Conservation (phyloP, 257 asterid species). For the Linderniella brevidens region DNA sequence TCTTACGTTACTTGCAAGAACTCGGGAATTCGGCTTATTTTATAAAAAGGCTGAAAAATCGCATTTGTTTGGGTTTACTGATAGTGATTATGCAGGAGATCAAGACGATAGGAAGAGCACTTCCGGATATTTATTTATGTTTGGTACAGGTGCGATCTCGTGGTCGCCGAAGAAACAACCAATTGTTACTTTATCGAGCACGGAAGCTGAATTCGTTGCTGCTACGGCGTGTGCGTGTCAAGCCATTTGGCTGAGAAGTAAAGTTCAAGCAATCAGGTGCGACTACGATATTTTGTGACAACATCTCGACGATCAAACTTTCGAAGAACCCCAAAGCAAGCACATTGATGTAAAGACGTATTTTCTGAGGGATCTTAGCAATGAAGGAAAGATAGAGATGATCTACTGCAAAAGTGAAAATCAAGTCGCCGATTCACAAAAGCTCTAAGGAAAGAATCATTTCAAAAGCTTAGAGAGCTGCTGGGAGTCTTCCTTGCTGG, state of each 20-base stretch:
- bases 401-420: too few relatives aligned
- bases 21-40: too few relatives aligned
- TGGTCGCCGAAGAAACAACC: constrained; percentile 2
- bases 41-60: not conserved
- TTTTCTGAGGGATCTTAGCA: too few relatives aligned
- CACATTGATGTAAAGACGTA: too few relatives aligned
- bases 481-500: too few relatives aligned
- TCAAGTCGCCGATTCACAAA: too few relatives aligned
- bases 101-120: not conserved
- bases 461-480: too few relatives aligned
- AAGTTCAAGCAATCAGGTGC: not conserved
- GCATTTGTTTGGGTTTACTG: not conserved
- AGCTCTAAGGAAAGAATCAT: too few relatives aligned
- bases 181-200: constrained; percentile 1
- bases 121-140: not conserved
- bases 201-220: constrained; percentile 2
- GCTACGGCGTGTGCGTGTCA: not conserved
- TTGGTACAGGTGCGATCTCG: constrained; percentile 1
- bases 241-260: constrained; percentile 3
- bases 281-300: constrained; percentile 3
- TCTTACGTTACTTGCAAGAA: not conserved
- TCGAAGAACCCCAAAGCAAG: too few relatives aligned
- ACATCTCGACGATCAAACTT: not conserved
- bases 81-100: constrained; percentile 1
- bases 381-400: too few relatives aligned